Percentiles rank a stretch among this genome's conserved stretches.
phyloP scores from a whole-genome alignment of 257 asterid species.

The Solanum lignicaule region DNA sequence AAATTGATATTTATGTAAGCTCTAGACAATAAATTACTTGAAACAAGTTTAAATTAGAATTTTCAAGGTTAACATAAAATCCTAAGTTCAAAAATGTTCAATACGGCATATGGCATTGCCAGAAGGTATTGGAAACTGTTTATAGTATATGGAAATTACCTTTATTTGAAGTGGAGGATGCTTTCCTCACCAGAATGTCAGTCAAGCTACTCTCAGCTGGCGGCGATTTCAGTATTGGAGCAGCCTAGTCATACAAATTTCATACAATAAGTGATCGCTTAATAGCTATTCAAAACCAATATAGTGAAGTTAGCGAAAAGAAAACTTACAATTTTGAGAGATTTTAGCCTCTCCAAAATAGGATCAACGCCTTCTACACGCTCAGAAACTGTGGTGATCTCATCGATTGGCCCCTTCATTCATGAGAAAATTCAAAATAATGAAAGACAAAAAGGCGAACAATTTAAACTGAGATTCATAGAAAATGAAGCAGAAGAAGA shows the following conservation, averaged over 20 bases:
- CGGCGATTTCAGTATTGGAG: constrained; percentile 63
- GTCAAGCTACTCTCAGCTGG: constrained; percentile 81
- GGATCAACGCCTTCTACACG: constrained; percentile 63
- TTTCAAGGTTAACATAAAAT: background rate
- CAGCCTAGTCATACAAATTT: constrained; percentile 31
- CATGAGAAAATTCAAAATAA: background rate
- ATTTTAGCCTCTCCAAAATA: constrained; percentile 57
- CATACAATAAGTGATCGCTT: background rate
- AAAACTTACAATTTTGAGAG: constrained; percentile 63
- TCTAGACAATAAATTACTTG: background rate
- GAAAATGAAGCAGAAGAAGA: constrained; percentile 1
- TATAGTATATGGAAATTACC: constrained; percentile 22
- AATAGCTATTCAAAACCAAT: background rate
- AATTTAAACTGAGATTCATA: background rate
- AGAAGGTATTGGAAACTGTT: background rate
- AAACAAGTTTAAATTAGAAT: background rate
- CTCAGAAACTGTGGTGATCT: constrained; percentile 81
- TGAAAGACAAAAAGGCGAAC: background rate
- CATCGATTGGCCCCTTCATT: constrained; percentile 41
- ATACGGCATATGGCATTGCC: background rate
- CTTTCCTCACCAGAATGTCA: constrained; percentile 67
- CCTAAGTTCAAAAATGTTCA: background rate
- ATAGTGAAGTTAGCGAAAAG: background rate
- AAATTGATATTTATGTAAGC: background rate
- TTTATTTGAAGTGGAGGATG: constrained; percentile 50